Percentiles rank a stretch among this genome's conserved stretches.
phyloP scores from a whole-genome alignment of 1,139 yeast genomes.

The Diutina ranongensis region DNA sequence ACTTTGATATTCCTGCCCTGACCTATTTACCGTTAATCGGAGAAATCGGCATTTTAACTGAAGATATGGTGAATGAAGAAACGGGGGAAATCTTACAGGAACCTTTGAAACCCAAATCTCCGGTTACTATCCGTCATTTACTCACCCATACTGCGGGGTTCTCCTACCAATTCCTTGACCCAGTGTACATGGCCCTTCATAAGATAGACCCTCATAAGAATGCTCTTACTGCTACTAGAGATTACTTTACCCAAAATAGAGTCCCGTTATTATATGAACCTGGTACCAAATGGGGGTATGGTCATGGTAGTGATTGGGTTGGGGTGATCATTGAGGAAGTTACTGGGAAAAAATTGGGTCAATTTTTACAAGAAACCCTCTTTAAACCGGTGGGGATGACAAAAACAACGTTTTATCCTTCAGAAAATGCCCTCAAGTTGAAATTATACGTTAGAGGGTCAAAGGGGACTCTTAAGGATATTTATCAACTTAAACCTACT shows the following conservation, averaged over 20 bases:
- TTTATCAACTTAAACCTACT: slow-evolving; percentile 7
- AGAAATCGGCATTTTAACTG: slow-evolving; percentile 27
- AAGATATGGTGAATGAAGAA: slow-evolving; percentile 20
- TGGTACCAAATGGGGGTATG: slow-evolving; percentile 40
- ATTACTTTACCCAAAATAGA: not conserved
- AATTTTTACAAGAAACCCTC: slow-evolving; percentile 25
- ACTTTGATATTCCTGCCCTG: slow-evolving; percentile 30
- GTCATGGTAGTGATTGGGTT: slow-evolving; percentile 42
- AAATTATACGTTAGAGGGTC: not conserved
- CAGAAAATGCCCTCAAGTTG: slow-evolving; percentile 6
- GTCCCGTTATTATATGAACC: slow-evolving; percentile 41
- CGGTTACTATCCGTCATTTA: slow-evolving; percentile 36
- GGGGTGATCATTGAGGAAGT: slow-evolving; percentile 35
- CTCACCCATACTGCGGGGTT: slow-evolving; percentile 43
- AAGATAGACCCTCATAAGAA: not conserved
- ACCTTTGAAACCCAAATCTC: slow-evolving; percentile 17
- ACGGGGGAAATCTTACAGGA: slow-evolving; percentile 17
- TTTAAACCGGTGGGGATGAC: slow-evolving; percentile 35
- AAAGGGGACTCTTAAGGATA: not conserved
- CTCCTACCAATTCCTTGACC: slow-evolving; percentile 32
- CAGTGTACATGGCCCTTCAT: slow-evolving; percentile 13
- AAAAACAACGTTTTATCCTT: not conserved
- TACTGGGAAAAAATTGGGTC: slow-evolving; percentile 31
- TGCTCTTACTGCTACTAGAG: not conserved
- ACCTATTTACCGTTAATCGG: slow-evolving; percentile 30